A percentile compares a stretch with the other conserved stretches of the same genome.
These are phyloP conservation scores for Aurinia saxatilis DNA, from an alignment of 345 rosid genomes.

Conservation along the genomic window DNA sequence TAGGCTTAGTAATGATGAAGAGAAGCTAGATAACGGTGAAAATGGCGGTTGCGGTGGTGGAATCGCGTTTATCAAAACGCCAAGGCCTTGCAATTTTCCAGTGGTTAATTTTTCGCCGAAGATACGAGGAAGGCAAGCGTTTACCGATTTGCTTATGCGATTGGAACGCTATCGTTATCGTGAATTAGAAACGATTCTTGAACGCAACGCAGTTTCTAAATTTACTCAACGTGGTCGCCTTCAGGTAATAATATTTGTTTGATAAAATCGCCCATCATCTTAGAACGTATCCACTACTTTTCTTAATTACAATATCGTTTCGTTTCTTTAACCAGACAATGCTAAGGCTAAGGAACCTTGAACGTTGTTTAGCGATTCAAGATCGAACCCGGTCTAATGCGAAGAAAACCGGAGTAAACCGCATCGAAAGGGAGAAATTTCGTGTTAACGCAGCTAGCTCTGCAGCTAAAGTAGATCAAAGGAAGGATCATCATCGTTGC, in stretches of 20 bases:
- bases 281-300: too few relatives aligned
- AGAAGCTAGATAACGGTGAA: slow-evolving; percentile 11
- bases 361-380: slow-evolving; percentile 42
- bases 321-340: slow-evolving; percentile 35
- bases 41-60: slow-evolving; percentile 16
- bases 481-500: not conserved
- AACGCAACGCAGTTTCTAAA: slow-evolving; percentile 63
- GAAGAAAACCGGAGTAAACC: slow-evolving; percentile 14
- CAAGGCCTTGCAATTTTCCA: slow-evolving; percentile 15
- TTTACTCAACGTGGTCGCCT: slow-evolving; percentile 79
- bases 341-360: slow-evolving; percentile 52
- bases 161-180: slow-evolving; percentile 54
- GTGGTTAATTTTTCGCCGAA: slow-evolving; percentile 38
- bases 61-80: slow-evolving; percentile 9
- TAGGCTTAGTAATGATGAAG: slow-evolving; percentile 33
- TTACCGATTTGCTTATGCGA: slow-evolving; percentile 52
- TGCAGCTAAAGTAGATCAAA: not conserved
- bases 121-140: slow-evolving; percentile 76
- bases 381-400: slow-evolving; percentile 30
- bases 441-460: not conserved
- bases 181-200: slow-evolving; percentile 44
- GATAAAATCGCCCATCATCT: not conserved
- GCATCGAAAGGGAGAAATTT: slow-evolving; percentile 19
- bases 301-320: not conserved
- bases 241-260: slow-evolving; percentile 40